phyloP scores from a whole-genome alignment of 768 basidiomycete genomes.

The Russula emetica region DNA sequence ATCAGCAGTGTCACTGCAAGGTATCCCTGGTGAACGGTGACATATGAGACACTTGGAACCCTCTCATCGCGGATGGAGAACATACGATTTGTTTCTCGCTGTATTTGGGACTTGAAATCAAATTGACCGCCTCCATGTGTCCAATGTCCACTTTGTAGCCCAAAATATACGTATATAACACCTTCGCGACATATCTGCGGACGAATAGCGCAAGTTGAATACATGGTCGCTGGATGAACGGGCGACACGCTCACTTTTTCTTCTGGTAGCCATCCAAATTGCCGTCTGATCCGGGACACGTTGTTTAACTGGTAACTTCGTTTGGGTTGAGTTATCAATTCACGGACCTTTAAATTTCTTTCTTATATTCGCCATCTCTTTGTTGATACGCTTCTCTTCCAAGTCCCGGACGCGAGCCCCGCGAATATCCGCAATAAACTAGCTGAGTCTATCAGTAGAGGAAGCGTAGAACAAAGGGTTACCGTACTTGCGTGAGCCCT shows the following conservation, averaged over 20 bases:
- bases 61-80: conserved; percentile 9
- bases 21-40: conserved; percentile 64
- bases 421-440: conserved; percentile 99
- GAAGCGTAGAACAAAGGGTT: neutral
- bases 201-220: neutral
- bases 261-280: conserved; percentile 88
- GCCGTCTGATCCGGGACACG: conserved; percentile 49
- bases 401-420: conserved; percentile 94
- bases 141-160: conserved; percentile 99
- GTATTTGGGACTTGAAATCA: conserved; percentile 93
- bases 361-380: conserved; percentile 99
- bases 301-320: neutral
- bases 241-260: conserved; percentile 64
- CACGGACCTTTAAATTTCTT: conserved; percentile 92
- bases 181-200: conserved; percentile 88
- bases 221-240: conserved; percentile 9
- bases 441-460: conserved; percentile 20
- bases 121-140: conserved; percentile 98
- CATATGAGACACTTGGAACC: conserved; percentile 14
- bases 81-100: conserved; percentile 98
- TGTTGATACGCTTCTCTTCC: conserved; percentile 98
- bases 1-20: conserved; percentile 94
- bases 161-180: conserved; percentile 97
- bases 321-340: neutral
- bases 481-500: conserved; percentile 81